Evolutionary conservation across 345 rosid species (phyloP), one percentile per base, ranked within the genome.

Genomic region (Eucalyptus shirleyi): DNA sequence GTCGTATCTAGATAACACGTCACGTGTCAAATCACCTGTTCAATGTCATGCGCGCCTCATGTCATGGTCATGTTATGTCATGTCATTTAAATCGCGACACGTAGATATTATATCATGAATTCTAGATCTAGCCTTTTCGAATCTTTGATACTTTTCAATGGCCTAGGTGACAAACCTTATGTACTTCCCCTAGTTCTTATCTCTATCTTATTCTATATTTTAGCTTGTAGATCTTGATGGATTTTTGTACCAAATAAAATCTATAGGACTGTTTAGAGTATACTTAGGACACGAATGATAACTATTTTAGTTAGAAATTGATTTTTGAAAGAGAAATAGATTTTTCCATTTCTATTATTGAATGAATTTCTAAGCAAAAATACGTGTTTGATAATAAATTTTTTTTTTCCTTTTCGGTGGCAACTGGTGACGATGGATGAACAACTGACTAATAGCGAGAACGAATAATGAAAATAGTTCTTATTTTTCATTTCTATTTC

Each of bases 391-490:
- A 21, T 53, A 2, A 53, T 53, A 23, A 53, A 53, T 8, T 53
- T 53, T 1, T 53, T 8, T 53, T 53, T 1, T 53, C 24, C 56
- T 23, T 53, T 53, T 53, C 2, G 1, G 1, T 0, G 23, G 24
- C 1, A 4, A 2, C 2, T 2, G 0, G 24, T 21, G 26, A 21
- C 5, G 5, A 53, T 53, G 26, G 59, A 53, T 53, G 11, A 53
- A 21, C 11, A 53, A 8, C 2, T 1, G 1, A 53, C 59, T 53
- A 53, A 53, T 8, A 53, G 59, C 2, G 2, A 21, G 59, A 53
- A 53, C 2, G 2, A 53, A 53, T 4, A 53, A 53, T 53, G 11
- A 53, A 21, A 53, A 19, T 1, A 53, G 59, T 53, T 53, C 2
- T 53, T 53, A 53, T 53, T 53, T 53, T 0, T 53, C 26, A 53